Conservation (phyloP, 1,139 yeast species). For the Yamadazyma blattariae region DNA sequence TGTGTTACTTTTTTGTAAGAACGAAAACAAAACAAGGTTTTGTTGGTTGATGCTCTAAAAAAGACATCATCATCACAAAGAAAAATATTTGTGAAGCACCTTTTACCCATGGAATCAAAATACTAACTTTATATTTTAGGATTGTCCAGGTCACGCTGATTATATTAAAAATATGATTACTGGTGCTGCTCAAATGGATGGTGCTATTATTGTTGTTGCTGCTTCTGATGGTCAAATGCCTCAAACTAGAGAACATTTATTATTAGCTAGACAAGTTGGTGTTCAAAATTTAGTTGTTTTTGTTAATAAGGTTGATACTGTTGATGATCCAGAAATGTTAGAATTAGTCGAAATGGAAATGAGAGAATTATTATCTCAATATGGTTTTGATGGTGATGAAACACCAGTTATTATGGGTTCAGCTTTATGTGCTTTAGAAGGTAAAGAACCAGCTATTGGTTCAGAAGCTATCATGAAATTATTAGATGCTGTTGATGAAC, state of each 20-base stretch:
- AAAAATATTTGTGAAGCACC: too few relatives aligned
- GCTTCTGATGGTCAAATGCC: constrained; percentile 99
- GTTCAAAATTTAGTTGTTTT: constrained; percentile 95
- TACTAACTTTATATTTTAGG: constrained; percentile 1
- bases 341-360: constrained; percentile 99
- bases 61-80: too few relatives aligned
- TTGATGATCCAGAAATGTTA: constrained; percentile 98
- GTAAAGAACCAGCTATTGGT: constrained; percentile 88
- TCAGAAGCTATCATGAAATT: constrained; percentile 76
- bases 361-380: constrained; percentile 89
- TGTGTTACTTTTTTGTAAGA: too few relatives aligned
- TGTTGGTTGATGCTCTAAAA: too few relatives aligned
- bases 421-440: constrained; percentile 94
- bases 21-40: too few relatives aligned
- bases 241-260: constrained; percentile 97
- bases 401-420: constrained; percentile 99
- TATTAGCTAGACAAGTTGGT: constrained; percentile 99
- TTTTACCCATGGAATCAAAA: too few relatives aligned
- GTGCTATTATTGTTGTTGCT: constrained; percentile 98
- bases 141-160: constrained; percentile 98
- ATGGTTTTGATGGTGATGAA: constrained; percentile 98
- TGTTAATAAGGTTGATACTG: constrained; percentile 96
- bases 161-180: constrained; percentile 98
- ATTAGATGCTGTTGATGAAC: constrained; percentile 88
- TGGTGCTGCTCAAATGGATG: constrained; percentile 99